Conservation (phyloP, 192 early-diverging fungal genomes). For the Backusella tuberculispora region DNA sequence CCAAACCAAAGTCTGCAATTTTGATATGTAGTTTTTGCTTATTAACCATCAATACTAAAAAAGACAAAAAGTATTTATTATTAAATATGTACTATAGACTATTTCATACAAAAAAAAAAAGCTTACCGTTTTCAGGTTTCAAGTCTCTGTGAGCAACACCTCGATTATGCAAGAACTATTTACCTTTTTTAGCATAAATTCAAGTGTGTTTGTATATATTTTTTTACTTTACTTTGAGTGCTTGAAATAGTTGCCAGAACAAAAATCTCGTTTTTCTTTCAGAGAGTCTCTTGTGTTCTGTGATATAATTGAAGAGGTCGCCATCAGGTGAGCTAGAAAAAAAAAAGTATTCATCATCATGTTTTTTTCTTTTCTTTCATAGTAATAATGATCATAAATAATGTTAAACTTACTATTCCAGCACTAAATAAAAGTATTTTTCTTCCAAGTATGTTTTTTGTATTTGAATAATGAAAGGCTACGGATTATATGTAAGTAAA, state of each 20-base stretch:
- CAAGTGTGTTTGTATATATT: background rate
- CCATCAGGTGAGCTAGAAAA: conserved; percentile 73
- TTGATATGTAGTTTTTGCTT: conserved; percentile 65
- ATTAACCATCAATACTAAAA: conserved; percentile 53
- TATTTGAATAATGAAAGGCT: conserved; percentile 26
- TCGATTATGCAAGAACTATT: conserved; percentile 78
- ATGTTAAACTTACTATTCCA: conserved; percentile 21
- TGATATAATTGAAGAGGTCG: conserved; percentile 93
- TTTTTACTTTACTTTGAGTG: conserved; percentile 58
- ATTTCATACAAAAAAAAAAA: background rate
- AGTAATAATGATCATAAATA: background rate
- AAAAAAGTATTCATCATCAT: background rate
- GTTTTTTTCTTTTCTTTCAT: background rate
- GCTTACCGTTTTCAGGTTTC: conserved; percentile 73
- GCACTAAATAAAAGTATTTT: conserved; percentile 19
- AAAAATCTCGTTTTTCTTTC: conserved; percentile 82
- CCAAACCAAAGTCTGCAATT: conserved; percentile 93
- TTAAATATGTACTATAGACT: background rate
- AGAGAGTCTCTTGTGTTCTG: conserved; percentile 67
- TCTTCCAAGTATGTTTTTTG: conserved; percentile 18
- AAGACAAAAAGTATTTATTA: background rate
- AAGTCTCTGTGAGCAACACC: conserved; percentile 92
- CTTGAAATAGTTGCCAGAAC: conserved; percentile 77
- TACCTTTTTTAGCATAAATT: too few relatives aligned
- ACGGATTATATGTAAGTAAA: too few relatives aligned